Conservation (phyloP, 2,329 filamentous ascomycete species). For the Exutisphaerella laricina region DNA sequence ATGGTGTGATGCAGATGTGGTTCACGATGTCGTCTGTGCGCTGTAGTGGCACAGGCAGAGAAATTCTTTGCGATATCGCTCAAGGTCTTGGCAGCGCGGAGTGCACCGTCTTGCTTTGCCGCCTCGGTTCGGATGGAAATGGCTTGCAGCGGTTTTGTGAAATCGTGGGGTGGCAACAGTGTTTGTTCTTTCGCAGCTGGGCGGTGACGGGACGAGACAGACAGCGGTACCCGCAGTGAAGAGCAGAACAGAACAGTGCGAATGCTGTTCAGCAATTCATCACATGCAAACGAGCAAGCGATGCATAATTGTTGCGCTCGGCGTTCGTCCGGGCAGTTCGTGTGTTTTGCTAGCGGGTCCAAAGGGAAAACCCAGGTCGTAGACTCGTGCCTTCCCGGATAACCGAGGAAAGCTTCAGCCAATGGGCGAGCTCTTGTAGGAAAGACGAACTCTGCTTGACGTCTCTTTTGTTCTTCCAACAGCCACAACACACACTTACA, state of each 20-base stretch:
- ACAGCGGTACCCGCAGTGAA: no score
- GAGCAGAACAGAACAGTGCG: no score
- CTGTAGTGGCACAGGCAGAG: not conserved
- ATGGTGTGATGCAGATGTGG: not conserved
- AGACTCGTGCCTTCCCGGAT: not conserved
- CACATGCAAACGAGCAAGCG: not conserved
- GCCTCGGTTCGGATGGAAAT: no score
- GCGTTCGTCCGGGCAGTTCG: not conserved
- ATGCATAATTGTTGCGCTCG: not conserved
- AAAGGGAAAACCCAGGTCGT: constrained; percentile 1
- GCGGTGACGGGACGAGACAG: no score
- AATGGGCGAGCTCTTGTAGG: not conserved
- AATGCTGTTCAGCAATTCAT: no score
- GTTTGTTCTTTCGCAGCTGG: not conserved
- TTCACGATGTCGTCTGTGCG: constrained; percentile 6
- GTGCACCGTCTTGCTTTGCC: not conserved
- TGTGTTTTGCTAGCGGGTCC: not conserved
- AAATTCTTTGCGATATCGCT: constrained; percentile 3
- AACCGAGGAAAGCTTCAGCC: not conserved
- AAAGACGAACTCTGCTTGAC: constrained; percentile 3
- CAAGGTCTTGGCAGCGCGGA: not conserved
- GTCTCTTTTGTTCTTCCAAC: constrained; percentile 15
- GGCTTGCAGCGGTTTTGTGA: no score
- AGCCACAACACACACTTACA: constrained; percentile 1
- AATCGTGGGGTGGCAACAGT: not conserved